Evolutionary conservation across 192 early-diverging fungal species (phyloP).

Genomic region (Backusella luteola): DNA sequence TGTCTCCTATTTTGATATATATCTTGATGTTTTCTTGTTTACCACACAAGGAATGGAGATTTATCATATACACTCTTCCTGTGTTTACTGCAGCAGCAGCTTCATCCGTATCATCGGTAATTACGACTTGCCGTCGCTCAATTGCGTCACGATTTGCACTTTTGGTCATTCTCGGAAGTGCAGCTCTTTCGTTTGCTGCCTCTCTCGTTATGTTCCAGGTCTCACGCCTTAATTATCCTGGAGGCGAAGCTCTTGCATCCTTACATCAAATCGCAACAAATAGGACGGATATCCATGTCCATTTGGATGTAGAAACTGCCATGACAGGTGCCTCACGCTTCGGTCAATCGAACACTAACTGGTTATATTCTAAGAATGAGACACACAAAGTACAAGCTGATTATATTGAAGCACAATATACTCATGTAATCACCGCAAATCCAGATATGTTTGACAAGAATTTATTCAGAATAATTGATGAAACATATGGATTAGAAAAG

Average conservation of each 20-base stretch:
- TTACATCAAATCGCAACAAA: conserved; percentile 53
- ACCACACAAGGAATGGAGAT: conserved; percentile 96
- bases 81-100: conserved; percentile 76
- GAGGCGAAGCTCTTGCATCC: conserved; percentile 69
- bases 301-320: conserved; percentile 74
- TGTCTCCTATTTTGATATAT: conserved; percentile 56
- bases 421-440: conserved; percentile 49
- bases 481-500: conserved; percentile 44
- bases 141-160: conserved; percentile 30
- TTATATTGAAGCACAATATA: conserved; percentile 45
- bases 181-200: conserved; percentile 26
- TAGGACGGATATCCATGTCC: conserved; percentile 29
- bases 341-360: conserved; percentile 52
- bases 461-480: conserved; percentile 36
- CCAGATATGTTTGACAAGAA: conserved; percentile 36
- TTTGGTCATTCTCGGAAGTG: conserved; percentile 16
- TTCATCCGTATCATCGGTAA: conserved; percentile 42
- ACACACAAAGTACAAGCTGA: conserved; percentile 40
- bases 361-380: conserved; percentile 74
- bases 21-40: conserved; percentile 70
- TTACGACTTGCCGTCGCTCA: conserved; percentile 32
- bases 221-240: conserved; percentile 87
- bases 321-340: conserved; percentile 87
- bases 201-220: conserved; percentile 46
- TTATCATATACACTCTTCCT: conserved; percentile 85